Percentiles rank a stretch among this genome's conserved stretches.
Evolutionary conservation across 139 green algal genomes (phyloP).

Genomic region (Marvania coccoides): DNA sequence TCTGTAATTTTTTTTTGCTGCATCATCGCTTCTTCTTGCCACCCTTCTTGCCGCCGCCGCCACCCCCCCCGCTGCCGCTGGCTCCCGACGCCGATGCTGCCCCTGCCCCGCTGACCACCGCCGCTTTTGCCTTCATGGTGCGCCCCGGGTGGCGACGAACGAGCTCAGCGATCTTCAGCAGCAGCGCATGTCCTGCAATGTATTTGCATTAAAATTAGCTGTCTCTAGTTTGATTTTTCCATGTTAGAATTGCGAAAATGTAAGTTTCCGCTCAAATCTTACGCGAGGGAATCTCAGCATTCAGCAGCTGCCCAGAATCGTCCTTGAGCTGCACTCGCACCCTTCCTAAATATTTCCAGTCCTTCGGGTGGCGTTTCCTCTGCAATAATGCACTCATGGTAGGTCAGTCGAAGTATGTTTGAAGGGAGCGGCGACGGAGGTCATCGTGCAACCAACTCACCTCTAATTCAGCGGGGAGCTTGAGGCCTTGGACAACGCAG

Average conservation of each 20-base stretch:
- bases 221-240: background rate
- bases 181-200: slow-evolving; percentile 22
- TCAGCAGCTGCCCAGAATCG: slow-evolving; percentile 24
- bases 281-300: slow-evolving; percentile 42
- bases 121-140: background rate
- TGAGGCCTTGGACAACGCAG: slow-evolving; percentile 24
- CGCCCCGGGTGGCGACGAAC: slow-evolving; percentile 5
- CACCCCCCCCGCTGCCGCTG: background rate
- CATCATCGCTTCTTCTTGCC: slow-evolving; percentile 21
- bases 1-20: background rate
- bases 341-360: slow-evolving; percentile 38
- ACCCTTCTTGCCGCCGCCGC: background rate
- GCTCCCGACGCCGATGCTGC: background rate
- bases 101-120: background rate
- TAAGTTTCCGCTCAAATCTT: background rate
- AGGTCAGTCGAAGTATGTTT: background rate
- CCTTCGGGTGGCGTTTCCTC: slow-evolving; percentile 47
- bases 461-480: slow-evolving; percentile 39
- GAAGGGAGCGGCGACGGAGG: no score
- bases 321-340: slow-evolving; percentile 46
- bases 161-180: slow-evolving; percentile 32
- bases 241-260: background rate
- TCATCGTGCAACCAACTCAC: background rate
- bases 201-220: background rate
- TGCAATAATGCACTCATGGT: slow-evolving; percentile 8